These are phyloP conservation scores for Cerrena zonata DNA, from an alignment of 1,284 basidiomycete genomes.

Conservation along the genomic window DNA sequence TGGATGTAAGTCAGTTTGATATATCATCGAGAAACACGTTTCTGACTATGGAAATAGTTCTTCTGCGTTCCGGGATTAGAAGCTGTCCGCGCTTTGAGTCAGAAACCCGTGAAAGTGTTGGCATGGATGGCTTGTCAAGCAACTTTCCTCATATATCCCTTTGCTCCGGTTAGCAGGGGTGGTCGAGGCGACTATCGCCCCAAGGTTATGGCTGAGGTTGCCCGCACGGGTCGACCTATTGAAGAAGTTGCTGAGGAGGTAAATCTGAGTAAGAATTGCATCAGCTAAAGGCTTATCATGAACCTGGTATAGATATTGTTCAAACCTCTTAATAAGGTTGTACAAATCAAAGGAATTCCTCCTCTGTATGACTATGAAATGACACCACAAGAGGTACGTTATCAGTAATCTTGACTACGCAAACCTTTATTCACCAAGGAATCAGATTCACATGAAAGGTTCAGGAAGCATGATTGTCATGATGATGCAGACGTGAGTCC, in stretches of 20 bases:
- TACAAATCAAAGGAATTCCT: slow-evolving; percentile 17
- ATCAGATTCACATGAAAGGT: not conserved
- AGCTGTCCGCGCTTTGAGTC: slow-evolving; percentile 6
- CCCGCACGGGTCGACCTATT: slow-evolving; percentile 7
- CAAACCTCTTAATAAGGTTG: slow-evolving; percentile 4
- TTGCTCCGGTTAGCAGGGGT: slow-evolving; percentile 14
- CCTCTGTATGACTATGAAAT: slow-evolving; percentile 23
- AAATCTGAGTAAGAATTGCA: not conserved
- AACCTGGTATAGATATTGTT: slow-evolving; percentile 8
- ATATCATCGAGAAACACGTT: too few relatives aligned
- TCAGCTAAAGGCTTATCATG: not conserved
- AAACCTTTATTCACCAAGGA: not conserved
- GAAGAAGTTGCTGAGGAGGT: slow-evolving; percentile 15
- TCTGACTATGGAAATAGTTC: too few relatives aligned
- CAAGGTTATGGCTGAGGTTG: slow-evolving; percentile 13
- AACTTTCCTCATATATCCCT: slow-evolving; percentile 10
- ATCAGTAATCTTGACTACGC: not conserved
- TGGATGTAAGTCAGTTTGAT: slow-evolving; percentile 14
- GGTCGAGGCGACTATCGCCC: slow-evolving; percentile 12
- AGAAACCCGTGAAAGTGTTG: slow-evolving; percentile 12
- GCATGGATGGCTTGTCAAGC: slow-evolving; percentile 15
- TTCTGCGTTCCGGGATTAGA: slow-evolving; percentile 10
- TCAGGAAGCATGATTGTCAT: not conserved
- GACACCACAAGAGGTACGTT: slow-evolving; percentile 18
- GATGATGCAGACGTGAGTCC: not conserved